phyloP scores from a whole-genome alignment of 495 filamentous ascomycete genomes.

The Glutinoglossum americanum region DNA sequence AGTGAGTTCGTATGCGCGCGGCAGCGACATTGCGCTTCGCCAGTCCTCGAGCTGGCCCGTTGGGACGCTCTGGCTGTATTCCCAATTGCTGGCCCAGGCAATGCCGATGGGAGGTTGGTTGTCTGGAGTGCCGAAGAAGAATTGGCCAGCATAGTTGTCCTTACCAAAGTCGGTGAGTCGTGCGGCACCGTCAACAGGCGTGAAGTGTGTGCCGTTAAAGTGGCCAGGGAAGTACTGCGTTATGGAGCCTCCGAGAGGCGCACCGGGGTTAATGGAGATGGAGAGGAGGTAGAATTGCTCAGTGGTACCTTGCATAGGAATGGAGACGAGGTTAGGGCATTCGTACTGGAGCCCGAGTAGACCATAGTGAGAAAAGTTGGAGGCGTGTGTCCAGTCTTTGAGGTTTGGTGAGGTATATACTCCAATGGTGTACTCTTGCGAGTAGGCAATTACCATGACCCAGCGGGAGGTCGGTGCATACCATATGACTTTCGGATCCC shows the following conservation, averaged over 20 bases:
- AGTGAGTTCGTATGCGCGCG: constrained; percentile 21
- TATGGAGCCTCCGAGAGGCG: constrained; percentile 30
- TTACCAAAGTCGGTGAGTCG: constrained; percentile 31
- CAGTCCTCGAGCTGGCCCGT: constrained; percentile 26
- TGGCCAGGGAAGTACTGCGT: constrained; percentile 26
- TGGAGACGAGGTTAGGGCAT: constrained; percentile 28
- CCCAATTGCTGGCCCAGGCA: constrained; percentile 40
- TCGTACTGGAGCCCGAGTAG: constrained; percentile 35
- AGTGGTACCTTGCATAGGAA: constrained; percentile 21
- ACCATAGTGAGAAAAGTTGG: constrained; percentile 32
- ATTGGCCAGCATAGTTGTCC: constrained; percentile 34
- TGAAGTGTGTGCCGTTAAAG: constrained; percentile 30
- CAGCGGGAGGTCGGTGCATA: constrained; percentile 24
- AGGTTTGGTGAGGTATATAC: constrained; percentile 32
- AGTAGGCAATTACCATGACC: constrained; percentile 27
- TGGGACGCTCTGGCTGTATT: constrained; percentile 29
- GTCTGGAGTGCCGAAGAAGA: constrained; percentile 25
- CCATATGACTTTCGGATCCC: constrained; percentile 36
- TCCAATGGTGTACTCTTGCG: constrained; percentile 27
- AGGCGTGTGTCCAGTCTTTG: constrained; percentile 28
- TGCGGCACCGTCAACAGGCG: constrained; percentile 18
- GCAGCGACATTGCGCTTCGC: constrained; percentile 29
- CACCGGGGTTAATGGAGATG: constrained; percentile 34
- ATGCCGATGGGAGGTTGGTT: constrained; percentile 23
- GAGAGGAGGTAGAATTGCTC: constrained; percentile 25